Percentiles rank a stretch among this genome's conserved stretches.
Conservation (phyloP, 2,329 filamentous ascomycete species). For the Cercospora sp. region DNA sequence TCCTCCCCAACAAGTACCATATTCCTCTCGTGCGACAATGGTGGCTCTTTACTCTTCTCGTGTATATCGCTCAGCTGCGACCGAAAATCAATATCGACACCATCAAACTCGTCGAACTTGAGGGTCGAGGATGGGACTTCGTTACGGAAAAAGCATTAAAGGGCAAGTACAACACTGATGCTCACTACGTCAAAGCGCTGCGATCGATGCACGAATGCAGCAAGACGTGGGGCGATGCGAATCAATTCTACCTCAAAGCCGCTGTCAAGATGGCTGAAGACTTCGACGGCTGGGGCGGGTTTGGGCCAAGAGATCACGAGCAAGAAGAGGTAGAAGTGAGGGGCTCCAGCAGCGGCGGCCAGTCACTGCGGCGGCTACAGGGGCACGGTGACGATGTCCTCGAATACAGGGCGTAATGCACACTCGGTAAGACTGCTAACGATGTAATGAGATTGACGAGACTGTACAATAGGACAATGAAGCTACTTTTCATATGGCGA, state of each 20-base stretch:
- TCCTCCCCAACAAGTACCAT: constrained; percentile 72
- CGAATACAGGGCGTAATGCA: constrained; percentile 1
- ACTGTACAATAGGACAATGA: constrained; percentile 5
- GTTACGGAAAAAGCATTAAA: constrained; percentile 70
- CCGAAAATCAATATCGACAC: constrained; percentile 69
- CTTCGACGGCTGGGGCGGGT: constrained; percentile 67
- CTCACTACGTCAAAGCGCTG: constrained; percentile 81
- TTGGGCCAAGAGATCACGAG: constrained; percentile 36
- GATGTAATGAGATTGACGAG: neutral
- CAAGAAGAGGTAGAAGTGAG: constrained; percentile 15
- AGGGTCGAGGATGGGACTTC: constrained; percentile 72
- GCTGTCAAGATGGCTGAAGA: constrained; percentile 72
- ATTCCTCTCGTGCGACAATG: constrained; percentile 75
- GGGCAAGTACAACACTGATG: constrained; percentile 67
- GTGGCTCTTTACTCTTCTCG: constrained; percentile 79
- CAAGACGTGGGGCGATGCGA: constrained; percentile 70
- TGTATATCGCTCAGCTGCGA: constrained; percentile 74
- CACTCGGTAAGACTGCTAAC: constrained; percentile 1
- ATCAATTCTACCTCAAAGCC: constrained; percentile 64
- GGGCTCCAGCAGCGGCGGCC: too few relatives aligned
- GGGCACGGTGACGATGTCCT: neutral
- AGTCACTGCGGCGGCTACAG: neutral
- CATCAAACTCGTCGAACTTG: constrained; percentile 60
- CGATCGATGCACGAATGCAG: constrained; percentile 74
- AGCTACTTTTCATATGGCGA: neutral